Percentiles rank a stretch among this genome's conserved stretches.
Conservation (phyloP, 176 grass and related monocot species). For the Calamus simplicifolius region DNA sequence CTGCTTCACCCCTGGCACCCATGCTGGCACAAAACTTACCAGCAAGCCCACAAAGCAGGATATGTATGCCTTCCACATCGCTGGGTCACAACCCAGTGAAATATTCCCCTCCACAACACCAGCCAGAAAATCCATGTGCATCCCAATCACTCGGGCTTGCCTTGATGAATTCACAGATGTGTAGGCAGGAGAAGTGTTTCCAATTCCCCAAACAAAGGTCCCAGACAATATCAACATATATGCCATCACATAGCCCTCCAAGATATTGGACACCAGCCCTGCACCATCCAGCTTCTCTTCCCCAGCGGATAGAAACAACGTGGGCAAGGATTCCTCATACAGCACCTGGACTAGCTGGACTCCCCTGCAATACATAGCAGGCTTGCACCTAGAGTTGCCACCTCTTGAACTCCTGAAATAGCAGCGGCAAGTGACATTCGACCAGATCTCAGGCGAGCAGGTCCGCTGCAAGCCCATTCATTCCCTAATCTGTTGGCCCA, state of each 20-base stretch:
- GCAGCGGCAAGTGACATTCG: conserved; percentile 56
- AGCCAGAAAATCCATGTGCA: conserved; percentile 91
- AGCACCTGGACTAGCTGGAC: conserved; percentile 61
- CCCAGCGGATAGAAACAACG: conserved; percentile 57
- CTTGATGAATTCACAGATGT: conserved; percentile 50
- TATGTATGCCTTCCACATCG: conserved; percentile 81
- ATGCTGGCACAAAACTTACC: conserved; percentile 77
- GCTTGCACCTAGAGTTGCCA: conserved; percentile 67
- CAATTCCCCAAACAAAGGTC: conserved; percentile 59
- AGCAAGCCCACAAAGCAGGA: conserved; percentile 66
- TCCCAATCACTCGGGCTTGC: conserved; percentile 53
- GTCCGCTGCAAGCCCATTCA: conserved; percentile 54
- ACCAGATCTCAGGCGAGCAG: conserved; percentile 57
- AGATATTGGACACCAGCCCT: conserved; percentile 43
- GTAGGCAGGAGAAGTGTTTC: conserved; percentile 26
- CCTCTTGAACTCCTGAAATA: conserved; percentile 51
- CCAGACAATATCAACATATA: conserved; percentile 83
- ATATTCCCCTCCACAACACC: conserved; percentile 70
- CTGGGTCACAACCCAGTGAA: conserved; percentile 62
- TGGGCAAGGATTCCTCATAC: conserved; percentile 88
- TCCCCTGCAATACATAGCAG: conserved; percentile 78
- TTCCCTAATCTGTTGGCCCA: conserved; percentile 61
- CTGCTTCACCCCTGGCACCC: conserved; percentile 63
- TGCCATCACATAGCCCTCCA: conserved; percentile 83
- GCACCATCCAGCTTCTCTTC: conserved; percentile 37